Conservation (phyloP, 768 basidiomycete species). For the Candolleomyces aberdarensis region DNA sequence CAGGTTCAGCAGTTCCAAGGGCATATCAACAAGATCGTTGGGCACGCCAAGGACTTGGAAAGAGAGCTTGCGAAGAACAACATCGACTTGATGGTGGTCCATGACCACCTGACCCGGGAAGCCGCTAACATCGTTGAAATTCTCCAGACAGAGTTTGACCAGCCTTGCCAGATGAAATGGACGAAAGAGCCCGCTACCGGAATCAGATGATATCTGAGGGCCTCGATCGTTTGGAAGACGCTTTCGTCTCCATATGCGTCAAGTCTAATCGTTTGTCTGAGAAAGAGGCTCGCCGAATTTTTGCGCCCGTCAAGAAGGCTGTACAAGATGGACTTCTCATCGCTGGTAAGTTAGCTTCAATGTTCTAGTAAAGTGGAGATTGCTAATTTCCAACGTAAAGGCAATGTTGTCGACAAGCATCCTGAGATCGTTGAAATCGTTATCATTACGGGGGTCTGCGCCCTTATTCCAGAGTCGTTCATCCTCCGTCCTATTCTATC, state of each 20-base stretch:
- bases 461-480: conserved; percentile 25
- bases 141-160: conserved; percentile 5
- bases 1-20: background rate
- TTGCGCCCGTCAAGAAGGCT: background rate
- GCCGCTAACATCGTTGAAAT: background rate
- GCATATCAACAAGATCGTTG: background rate
- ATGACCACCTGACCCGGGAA: background rate
- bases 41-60: background rate
- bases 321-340: conserved; percentile 5
- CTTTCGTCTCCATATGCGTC: conserved; percentile 3
- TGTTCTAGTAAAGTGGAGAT: background rate
- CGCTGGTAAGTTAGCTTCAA: conserved; percentile 1
- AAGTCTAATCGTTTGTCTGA: conserved; percentile 1
- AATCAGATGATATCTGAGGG: background rate
- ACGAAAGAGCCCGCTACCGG: conserved; percentile 6
- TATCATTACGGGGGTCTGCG: conserved; percentile 22
- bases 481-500: conserved; percentile 27
- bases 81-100: background rate
- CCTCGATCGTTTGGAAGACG: conserved; percentile 3
- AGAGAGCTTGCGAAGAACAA: background rate
- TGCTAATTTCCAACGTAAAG: conserved; percentile 14
- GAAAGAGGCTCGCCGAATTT: conserved; percentile 2
- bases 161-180: conserved; percentile 9
- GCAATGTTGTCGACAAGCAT: conserved; percentile 35
- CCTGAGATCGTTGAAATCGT: conserved; percentile 21